Percentiles rank a stretch among this genome's conserved stretches.
phyloP scores from a whole-genome alignment of 805 yeast genomes.

The Clavispora santaluciae region DNA sequence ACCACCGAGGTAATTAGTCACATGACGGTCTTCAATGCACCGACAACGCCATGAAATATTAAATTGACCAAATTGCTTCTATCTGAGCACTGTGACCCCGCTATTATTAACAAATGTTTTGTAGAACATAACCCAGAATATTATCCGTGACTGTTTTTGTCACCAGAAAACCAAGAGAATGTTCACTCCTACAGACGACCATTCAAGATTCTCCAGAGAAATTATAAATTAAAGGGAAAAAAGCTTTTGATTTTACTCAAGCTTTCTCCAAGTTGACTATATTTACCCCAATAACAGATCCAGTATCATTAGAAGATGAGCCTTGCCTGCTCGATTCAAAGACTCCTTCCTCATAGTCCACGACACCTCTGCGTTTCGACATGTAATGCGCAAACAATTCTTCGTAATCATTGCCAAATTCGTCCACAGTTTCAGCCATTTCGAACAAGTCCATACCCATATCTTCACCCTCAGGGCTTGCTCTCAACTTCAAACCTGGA shows the following conservation, averaged over 20 bases:
- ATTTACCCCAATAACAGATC: constrained; percentile 6
- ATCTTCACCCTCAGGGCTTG: constrained; percentile 41
- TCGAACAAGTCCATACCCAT: constrained; percentile 49
- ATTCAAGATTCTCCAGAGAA: too few relatives aligned
- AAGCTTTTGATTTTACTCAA: neutral
- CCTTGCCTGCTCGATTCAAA: constrained; percentile 10
- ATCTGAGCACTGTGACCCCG: too few relatives aligned
- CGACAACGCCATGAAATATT: too few relatives aligned
- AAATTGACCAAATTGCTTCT: too few relatives aligned
- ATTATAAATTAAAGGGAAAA: too few relatives aligned
- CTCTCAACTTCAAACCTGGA: constrained; percentile 47
- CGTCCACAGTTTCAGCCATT: constrained; percentile 46
- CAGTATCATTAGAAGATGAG: constrained; percentile 4
- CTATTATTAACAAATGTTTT: too few relatives aligned
- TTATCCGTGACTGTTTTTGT: too few relatives aligned
- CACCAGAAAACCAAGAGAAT: too few relatives aligned
- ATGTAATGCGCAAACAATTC: constrained; percentile 22
- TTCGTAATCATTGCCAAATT: constrained; percentile 31
- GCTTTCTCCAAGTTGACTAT: constrained; percentile 10
- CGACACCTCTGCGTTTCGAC: constrained; percentile 9
- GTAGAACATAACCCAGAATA: too few relatives aligned
- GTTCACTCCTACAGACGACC: too few relatives aligned
- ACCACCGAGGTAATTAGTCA: too few relatives aligned
- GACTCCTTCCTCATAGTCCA: constrained; percentile 7
- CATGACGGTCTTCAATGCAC: too few relatives aligned